Evolutionary conservation across 495 filamentous ascomycete genomes (phyloP), one percentile per base, ranked within the genome.

Genomic region (Talaromyces liani): DNA sequence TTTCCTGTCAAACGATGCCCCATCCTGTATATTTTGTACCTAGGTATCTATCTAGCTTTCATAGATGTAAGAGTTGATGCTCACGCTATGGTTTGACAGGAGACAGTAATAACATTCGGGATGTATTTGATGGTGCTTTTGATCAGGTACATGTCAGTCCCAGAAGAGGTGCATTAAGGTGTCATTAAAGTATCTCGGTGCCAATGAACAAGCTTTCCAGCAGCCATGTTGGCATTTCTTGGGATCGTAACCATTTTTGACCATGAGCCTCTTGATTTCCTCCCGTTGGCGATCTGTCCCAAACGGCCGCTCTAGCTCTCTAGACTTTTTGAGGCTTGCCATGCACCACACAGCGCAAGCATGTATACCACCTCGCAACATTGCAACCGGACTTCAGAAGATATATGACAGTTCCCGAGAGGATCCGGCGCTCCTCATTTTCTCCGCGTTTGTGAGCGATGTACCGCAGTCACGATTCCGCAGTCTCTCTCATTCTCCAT

Each of bases 311-410:
- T 12, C n/a, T 25, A 45, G 33, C 6, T 33, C 2, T 45, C 39
- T 47, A 0, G 58, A 22, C 24, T 18, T 20, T 41, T 20, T 16
- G 58, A 24, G 20, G 12, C 18, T 10, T 60, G 18, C 58, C 31
- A 60, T 12, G 39, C 7, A 20, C 58, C 58, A 60, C 14, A 60
- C 7, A 27, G 27, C 27, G 29, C 58, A 47, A 60, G 58, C 58
- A 47, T 60, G 58, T 24, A 60, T 24, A 25, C 36, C 36, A 41
- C 34, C 58, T 60, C 41, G 58, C n/a, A 47, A 60, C 33, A 4
- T 60, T 60, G 20, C 58, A 60, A n/a, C 58, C 58, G 6, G 58
- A 60, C 14, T n/a, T 14, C 2, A 60, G 58, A 27, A 60, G 34
- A 45, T 60, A 47, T 1, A 60, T 6, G 7, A 41, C n/a, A 41